phyloP scores from a whole-genome alignment of 2,329 filamentous ascomycete genomes.

The Epichloe sibirici region DNA sequence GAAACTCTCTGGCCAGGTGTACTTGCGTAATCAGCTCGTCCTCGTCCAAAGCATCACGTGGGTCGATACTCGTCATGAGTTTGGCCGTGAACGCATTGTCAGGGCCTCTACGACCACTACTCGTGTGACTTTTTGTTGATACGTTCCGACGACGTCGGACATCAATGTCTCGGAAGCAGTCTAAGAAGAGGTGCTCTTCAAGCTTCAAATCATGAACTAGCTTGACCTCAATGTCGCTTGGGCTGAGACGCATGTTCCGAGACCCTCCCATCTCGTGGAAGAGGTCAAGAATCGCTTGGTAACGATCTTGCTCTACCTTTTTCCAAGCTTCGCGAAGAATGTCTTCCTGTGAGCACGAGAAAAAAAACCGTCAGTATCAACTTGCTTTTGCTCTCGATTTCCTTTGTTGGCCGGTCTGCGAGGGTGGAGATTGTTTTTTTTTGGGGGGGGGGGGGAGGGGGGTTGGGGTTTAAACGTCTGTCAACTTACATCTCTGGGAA shows the following conservation, averaged over 20 bases:
- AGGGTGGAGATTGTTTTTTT: neutral
- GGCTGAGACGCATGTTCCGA: conserved; percentile 34
- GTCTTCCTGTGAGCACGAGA: conserved; percentile 22
- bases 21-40: conserved; percentile 26
- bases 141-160: conserved; percentile 30
- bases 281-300: conserved; percentile 27
- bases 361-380: neutral
- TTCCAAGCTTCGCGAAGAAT: conserved; percentile 28
- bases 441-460: too few species aligned
- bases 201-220: conserved; percentile 31
- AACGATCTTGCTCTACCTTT: conserved; percentile 30
- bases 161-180: conserved; percentile 24
- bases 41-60: conserved; percentile 22
- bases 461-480: neutral
- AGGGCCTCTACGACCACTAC: conserved; percentile 9
- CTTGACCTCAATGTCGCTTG: conserved; percentile 36
- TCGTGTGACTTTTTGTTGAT: conserved; percentile 17
- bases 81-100: conserved; percentile 26
- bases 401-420: neutral
- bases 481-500: conserved; percentile 34
- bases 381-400: neutral
- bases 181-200: conserved; percentile 27
- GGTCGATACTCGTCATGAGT: conserved; percentile 25
- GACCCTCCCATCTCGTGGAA: conserved; percentile 40
- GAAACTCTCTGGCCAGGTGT: conserved; percentile 7